Base-by-base conservation (phyloP, 495 filamentous ascomycete species). In the Aspergillus cavernicola region DNA sequence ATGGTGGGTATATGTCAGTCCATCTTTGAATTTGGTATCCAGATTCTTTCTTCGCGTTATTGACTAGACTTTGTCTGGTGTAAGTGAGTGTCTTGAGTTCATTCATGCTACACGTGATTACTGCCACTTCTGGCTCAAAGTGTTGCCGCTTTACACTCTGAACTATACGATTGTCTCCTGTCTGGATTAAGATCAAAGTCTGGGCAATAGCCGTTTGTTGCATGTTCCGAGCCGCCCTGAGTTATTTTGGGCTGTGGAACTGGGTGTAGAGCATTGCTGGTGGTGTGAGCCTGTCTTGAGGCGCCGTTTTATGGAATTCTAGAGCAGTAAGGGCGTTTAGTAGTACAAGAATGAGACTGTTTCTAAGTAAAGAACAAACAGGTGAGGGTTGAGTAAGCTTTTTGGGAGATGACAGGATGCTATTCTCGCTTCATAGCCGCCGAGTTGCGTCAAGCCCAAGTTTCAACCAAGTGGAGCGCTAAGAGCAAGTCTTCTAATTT, bases 321-420 rank as follows among this genome's bases (percentile, higher is more conserved):
- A 47, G 20, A 6, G 29, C 26, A 46, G 44, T 8, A 1, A 15
- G 11, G 19, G 44, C 44, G 44, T 31, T 47, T 47, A 47, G 44
- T n/a, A 16, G 23, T 28, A 47, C 29, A 16, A 20, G 44, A 33
- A 20, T 23, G 11, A 6, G 6, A 24, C 18, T 11, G 31, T 35
- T 47, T 47, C 44, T 47, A 47, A 35, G 29, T 47, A 47, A 36
- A 36, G 44, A 47, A 24, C 44, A 26, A 22, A 35, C 44, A 35
- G 9, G 18, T 12, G 11, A 15, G 3, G 18, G 8, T 7, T 28
- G 12, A 47, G 44, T 31, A 31, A 31, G 31, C 12, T 15, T 15
- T 31, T 15, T 36, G 18, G 29, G 44, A 35, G 24, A 15, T 23
- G 36, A 47, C 15, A 36, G 31, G 44, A 11, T 36, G 29, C 44